Evolutionary conservation across 306 rosid genomes (phyloP).

Genomic region (Pachyrhizus erosus): DNA sequence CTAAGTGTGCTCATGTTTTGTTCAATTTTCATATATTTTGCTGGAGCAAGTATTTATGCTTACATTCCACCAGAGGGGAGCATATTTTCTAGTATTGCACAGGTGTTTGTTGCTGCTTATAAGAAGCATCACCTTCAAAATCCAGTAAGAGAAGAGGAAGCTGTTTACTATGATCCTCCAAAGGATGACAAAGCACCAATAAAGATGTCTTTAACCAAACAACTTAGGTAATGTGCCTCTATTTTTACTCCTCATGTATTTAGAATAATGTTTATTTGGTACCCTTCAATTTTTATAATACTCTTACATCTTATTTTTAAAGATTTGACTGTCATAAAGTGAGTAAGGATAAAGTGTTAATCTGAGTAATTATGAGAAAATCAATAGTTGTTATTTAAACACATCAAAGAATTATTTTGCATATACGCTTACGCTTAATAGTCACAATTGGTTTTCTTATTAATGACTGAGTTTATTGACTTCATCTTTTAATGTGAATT

Average conservation of each 20-base stretch:
- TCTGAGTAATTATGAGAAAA: not conserved
- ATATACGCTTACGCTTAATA: too few relatives aligned
- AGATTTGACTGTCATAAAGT: not conserved
- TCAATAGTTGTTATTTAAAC: not conserved
- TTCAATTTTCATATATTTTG: conserved; percentile 48
- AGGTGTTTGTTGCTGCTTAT: conserved; percentile 57
- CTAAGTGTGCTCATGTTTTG: conserved; percentile 28
- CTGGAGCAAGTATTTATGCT: conserved; percentile 42
- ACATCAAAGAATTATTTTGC: too few relatives aligned
- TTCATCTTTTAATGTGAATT: not conserved
- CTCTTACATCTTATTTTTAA: not conserved
- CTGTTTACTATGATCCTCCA: conserved; percentile 50
- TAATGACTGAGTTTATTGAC: not conserved
- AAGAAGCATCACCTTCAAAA: conserved; percentile 47
- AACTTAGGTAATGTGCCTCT: conserved; percentile 35
- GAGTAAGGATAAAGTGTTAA: not conserved
- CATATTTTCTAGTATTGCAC: conserved; percentile 46
- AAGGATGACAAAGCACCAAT: conserved; percentile 24
- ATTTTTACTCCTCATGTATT: not conserved
- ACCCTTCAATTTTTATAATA: not conserved
- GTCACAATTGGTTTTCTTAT: not conserved
- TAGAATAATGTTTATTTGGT: not conserved
- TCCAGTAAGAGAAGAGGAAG: not conserved
- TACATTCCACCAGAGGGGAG: conserved; percentile 44
- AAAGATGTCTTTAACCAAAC: conserved; percentile 52